These are phyloP conservation scores for Ceratobasidium papillatum DNA, from an alignment of 1,284 basidiomycete genomes.

Conservation along the genomic window DNA sequence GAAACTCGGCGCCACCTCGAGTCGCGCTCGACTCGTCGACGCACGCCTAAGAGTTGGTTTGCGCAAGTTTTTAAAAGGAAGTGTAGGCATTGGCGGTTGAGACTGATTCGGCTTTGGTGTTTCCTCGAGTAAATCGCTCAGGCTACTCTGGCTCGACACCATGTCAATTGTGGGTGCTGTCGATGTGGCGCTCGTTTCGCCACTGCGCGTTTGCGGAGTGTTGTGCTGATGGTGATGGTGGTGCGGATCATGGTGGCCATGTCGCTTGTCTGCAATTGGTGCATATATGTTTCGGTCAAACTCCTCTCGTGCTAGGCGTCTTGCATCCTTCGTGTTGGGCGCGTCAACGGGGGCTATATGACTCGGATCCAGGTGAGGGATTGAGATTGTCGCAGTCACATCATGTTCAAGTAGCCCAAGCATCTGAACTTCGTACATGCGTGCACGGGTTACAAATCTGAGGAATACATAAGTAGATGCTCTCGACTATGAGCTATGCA, in stretches of 20 bases:
- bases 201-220: background rate
- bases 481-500: slow-evolving; percentile 26
- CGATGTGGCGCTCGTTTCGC: slow-evolving; percentile 35
- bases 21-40: slow-evolving; percentile 28
- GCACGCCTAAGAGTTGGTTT: slow-evolving; percentile 26
- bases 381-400: slow-evolving; percentile 83
- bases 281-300: slow-evolving; percentile 76
- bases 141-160: slow-evolving; percentile 39
- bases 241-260: slow-evolving; percentile 13
- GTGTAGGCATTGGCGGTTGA: slow-evolving; percentile 25
- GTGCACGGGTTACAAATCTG: slow-evolving; percentile 88
- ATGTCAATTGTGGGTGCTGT: slow-evolving; percentile 46
- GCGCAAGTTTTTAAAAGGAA: slow-evolving; percentile 35
- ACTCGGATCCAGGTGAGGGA: slow-evolving; percentile 62
- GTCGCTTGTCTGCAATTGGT: slow-evolving; percentile 50
- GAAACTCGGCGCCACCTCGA: slow-evolving; percentile 30
- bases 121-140: slow-evolving; percentile 35
- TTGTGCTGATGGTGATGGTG: slow-evolving; percentile 4
- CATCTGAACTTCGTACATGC: slow-evolving; percentile 96
- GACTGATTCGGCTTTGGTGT: slow-evolving; percentile 11
- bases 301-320: slow-evolving; percentile 57
- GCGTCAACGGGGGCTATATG: slow-evolving; percentile 1
- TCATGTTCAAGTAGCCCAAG: slow-evolving; percentile 90
- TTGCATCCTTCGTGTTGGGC: slow-evolving; percentile 33
- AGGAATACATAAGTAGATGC: background rate